Conservation (phyloP, 2,329 filamentous ascomycete genomes). For the Fusarium luffae region DNA sequence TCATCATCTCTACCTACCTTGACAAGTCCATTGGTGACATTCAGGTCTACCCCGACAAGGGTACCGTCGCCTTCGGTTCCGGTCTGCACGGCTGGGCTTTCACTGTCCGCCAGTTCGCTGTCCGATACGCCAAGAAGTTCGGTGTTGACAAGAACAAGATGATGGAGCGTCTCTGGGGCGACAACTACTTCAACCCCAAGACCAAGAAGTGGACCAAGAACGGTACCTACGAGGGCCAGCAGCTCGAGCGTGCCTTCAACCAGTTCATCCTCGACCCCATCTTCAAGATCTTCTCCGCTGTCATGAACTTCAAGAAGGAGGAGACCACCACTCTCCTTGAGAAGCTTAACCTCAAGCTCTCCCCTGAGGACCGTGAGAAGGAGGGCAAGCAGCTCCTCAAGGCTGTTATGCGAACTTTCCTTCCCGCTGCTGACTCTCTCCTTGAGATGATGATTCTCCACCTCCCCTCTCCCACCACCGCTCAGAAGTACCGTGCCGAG, state of each 20-base stretch:
- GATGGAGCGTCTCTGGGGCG: constrained; percentile 99
- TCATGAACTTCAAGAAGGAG: constrained; percentile 99
- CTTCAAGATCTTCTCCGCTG: constrained; percentile 96
- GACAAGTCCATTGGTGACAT: constrained; percentile 97
- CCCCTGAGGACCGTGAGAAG: constrained; percentile 85
- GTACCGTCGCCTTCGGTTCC: constrained; percentile 98
- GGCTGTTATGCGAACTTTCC: constrained; percentile 98
- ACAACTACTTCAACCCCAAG: constrained; percentile 99
- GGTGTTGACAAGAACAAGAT: constrained; percentile 99
- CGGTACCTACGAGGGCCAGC: constrained; percentile 84
- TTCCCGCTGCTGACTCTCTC: constrained; percentile 96
- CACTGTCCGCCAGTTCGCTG: constrained; percentile 97
- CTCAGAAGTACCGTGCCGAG: constrained; percentile 97
- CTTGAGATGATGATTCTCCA: constrained; percentile 99
- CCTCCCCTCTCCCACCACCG: constrained; percentile 93
- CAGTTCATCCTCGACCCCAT: constrained; percentile 99
- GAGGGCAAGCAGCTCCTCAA: constrained; percentile 99
- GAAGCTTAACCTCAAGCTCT: constrained; percentile 96
- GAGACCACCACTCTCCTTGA: constrained; percentile 84
- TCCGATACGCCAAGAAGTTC: constrained; percentile 99
- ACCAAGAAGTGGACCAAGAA: constrained; percentile 99
- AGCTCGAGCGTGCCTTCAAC: constrained; percentile 98
- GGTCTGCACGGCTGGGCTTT: constrained; percentile 99
- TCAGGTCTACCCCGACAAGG: constrained; percentile 97
- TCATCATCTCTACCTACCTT: constrained; percentile 99